phyloP scores from a whole-genome alignment of 495 filamentous ascomycete genomes.

The Penicillium mononematosum region DNA sequence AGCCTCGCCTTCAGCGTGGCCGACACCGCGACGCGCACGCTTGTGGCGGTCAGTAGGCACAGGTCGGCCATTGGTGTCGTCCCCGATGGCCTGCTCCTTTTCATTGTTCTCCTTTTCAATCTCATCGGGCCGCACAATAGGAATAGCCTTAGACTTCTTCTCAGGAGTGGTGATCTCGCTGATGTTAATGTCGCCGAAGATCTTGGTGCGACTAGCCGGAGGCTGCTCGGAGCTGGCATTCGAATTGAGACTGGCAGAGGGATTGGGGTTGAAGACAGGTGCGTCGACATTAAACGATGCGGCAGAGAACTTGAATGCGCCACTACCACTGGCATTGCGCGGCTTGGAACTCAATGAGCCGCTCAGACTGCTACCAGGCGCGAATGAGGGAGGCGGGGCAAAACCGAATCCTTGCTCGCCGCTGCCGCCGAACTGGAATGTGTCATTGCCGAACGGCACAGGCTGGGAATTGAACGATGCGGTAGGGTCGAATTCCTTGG shows the following conservation, averaged over 20 bases:
- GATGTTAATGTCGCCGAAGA: conserved; percentile 75
- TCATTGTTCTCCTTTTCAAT: conserved; percentile 44
- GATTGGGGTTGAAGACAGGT: conserved; percentile 77
- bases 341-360: conserved; percentile 14
- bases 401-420: conserved; percentile 44
- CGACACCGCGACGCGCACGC: conserved; percentile 59
- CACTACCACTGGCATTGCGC: conserved; percentile 51
- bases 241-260: conserved; percentile 39
- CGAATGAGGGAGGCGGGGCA: conserved; percentile 73
- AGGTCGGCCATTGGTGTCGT: conserved; percentile 29
- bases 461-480: conserved; percentile 60
- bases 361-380: conserved; percentile 48
- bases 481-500: conserved; percentile 80
- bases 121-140: conserved; percentile 69
- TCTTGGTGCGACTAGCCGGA: conserved; percentile 45
- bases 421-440: conserved; percentile 51
- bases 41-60: conserved; percentile 62
- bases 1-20: conserved; percentile 65
- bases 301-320: conserved; percentile 70
- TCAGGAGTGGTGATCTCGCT: conserved; percentile 58
- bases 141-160: conserved; percentile 77
- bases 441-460: conserved; percentile 53
- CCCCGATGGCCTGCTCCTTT: conserved; percentile 43
- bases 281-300: conserved; percentile 78
- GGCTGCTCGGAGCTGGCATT: conserved; percentile 27